Conservation (phyloP, 176 grass and related monocot genomes). For the Alloteropsis semialata region DNA sequence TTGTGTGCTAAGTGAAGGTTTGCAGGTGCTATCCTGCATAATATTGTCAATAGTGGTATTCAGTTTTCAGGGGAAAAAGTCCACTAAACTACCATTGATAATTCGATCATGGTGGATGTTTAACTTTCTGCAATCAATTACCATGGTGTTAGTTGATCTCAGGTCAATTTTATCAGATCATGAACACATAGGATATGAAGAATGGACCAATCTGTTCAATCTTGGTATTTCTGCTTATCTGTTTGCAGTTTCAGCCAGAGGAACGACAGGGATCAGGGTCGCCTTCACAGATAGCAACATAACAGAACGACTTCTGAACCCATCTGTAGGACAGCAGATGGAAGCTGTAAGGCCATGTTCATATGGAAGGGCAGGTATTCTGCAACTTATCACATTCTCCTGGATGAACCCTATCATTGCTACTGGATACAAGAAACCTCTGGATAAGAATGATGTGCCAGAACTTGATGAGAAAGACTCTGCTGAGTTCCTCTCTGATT, state of each 20-base stretch:
- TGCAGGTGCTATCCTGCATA: conserved; percentile 71
- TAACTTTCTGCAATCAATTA: conserved; percentile 66
- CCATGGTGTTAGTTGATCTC: conserved; percentile 56
- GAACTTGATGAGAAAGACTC: conserved; percentile 66
- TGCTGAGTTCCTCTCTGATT: conserved; percentile 59
- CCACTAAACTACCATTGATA: conserved; percentile 49
- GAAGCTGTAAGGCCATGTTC: conserved; percentile 54
- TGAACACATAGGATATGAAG: conserved; percentile 37
- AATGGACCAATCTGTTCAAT: conserved; percentile 45
- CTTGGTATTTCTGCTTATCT: conserved; percentile 53
- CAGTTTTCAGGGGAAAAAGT: conserved; percentile 57
- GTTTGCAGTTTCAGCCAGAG: conserved; percentile 58
- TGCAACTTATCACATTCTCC: conserved; percentile 81
- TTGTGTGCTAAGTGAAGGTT: conserved; percentile 50
- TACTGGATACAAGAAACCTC: conserved; percentile 73
- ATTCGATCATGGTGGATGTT: conserved; percentile 76
- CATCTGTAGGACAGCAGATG: conserved; percentile 47
- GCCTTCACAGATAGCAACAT: conserved; percentile 33
- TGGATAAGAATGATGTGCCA: conserved; percentile 82
- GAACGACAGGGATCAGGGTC: conserved; percentile 64
- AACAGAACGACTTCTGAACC: conserved; percentile 60
- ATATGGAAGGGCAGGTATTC: conserved; percentile 63
- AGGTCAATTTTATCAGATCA: conserved; percentile 39
- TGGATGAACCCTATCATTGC: conserved; percentile 87
- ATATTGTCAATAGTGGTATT: conserved; percentile 56